Percentiles rank a stretch among this genome's conserved stretches.
These are phyloP conservation scores for Aureobasidium subglaciale DNA, from an alignment of 2,329 filamentous ascomycete species.

Conservation along the genomic window DNA sequence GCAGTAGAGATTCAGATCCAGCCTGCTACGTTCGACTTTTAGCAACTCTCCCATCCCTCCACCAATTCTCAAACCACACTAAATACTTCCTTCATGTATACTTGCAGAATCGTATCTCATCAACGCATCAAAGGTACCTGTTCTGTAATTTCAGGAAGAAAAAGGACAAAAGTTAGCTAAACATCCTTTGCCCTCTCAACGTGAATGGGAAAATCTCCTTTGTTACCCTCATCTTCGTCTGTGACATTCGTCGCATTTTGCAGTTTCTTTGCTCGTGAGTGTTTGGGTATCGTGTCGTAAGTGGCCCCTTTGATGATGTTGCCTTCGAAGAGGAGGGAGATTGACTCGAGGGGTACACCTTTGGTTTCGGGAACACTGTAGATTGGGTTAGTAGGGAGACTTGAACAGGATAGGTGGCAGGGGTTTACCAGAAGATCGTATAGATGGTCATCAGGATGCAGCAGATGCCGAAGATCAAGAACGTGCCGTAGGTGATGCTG, in stretches of 20 bases:
- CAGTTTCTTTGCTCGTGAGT: slow-evolving; percentile 26
- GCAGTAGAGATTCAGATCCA: too few relatives aligned
- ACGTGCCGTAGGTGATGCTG: slow-evolving; percentile 37
- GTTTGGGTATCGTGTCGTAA: slow-evolving; percentile 32
- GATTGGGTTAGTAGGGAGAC: not conserved
- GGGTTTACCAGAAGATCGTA: slow-evolving; percentile 28
- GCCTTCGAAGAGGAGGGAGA: slow-evolving; percentile 37
- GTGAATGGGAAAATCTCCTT: not conserved
- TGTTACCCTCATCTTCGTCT: slow-evolving; percentile 1
- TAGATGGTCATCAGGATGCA: slow-evolving; percentile 39
- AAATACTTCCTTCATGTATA: not conserved
- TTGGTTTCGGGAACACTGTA: slow-evolving; percentile 36
- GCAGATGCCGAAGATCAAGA: slow-evolving; percentile 34
- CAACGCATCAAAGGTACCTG: not conserved
- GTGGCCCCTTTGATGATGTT: slow-evolving; percentile 34
- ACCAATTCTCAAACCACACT: too few relatives aligned
- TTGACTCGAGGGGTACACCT: slow-evolving; percentile 36
- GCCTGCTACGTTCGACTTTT: too few relatives aligned
- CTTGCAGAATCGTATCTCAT: not conserved
- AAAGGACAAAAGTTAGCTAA: not conserved
- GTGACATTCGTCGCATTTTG: not conserved
- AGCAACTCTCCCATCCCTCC: too few relatives aligned
- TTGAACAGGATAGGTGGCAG: too few relatives aligned
- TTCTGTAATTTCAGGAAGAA: not conserved
- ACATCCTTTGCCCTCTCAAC: not conserved